phyloP scores from a whole-genome alignment of 2,329 filamentous ascomycete genomes.

The Pseudogymnoascus sp. region DNA sequence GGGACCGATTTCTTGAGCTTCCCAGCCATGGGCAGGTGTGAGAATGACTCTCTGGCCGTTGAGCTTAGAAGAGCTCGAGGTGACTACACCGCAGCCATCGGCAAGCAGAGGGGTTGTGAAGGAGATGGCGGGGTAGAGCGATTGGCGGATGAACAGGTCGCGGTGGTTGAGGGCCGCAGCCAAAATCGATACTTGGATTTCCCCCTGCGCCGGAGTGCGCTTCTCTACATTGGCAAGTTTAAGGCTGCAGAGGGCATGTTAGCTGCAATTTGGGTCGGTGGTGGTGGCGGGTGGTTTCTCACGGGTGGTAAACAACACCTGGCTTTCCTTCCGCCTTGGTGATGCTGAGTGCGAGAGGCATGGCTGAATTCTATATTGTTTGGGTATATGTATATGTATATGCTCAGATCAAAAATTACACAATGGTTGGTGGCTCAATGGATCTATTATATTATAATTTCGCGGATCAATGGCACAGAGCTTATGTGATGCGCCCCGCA shows the following conservation, averaged over 20 bases:
- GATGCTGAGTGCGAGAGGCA: slow-evolving; percentile 33
- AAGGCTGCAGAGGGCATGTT: slow-evolving; percentile 41
- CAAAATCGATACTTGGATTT: slow-evolving; percentile 68
- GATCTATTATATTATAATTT: slow-evolving; percentile 2
- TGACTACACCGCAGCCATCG: slow-evolving; percentile 73
- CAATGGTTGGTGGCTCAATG: not conserved
- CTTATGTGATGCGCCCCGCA: not conserved
- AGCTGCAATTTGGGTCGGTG: slow-evolving; percentile 16
- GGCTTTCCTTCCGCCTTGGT: slow-evolving; percentile 72
- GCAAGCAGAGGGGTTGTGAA: slow-evolving; percentile 73
- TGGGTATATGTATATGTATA: not conserved
- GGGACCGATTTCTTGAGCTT: slow-evolving; percentile 60
- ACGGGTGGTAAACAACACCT: slow-evolving; percentile 81
- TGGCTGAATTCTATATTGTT: slow-evolving; percentile 13
- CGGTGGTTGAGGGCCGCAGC: slow-evolving; percentile 88
- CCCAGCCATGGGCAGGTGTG: slow-evolving; percentile 73
- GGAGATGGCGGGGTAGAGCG: slow-evolving; percentile 78
- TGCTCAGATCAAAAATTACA: not conserved
- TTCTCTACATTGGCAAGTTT: slow-evolving; percentile 53
- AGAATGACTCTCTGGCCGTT: slow-evolving; percentile 67
- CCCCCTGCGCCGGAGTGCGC: slow-evolving; percentile 54
- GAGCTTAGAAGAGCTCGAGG: slow-evolving; percentile 42
- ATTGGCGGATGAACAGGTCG: slow-evolving; percentile 88
- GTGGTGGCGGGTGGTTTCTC: slow-evolving; percentile 24
- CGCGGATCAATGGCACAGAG: not conserved